A percentile compares a stretch with the other conserved stretches of the same genome.
Conservation (phyloP, 1,284 basidiomycete species). For the Lignosus rhinocerotis region DNA sequence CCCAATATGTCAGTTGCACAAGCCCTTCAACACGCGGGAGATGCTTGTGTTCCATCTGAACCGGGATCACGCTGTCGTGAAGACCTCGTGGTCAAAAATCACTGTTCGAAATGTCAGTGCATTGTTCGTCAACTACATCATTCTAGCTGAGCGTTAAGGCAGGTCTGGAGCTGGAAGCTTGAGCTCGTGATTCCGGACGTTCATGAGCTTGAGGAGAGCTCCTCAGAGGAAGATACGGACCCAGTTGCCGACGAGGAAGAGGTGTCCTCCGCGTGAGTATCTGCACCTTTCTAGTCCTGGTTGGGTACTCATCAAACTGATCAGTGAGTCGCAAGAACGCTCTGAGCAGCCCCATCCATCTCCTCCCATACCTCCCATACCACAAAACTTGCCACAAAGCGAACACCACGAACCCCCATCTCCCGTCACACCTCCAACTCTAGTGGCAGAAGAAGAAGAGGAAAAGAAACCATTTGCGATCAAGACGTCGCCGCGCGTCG, state of each 20-base stretch:
- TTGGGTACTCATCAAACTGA: background rate
- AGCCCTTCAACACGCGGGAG: conserved; percentile 45
- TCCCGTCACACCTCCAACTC: conserved; percentile 1
- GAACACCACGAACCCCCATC: conserved; percentile 1
- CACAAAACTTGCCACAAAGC: conserved; percentile 7
- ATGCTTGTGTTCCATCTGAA: conserved; percentile 56
- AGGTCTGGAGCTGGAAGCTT: conserved; percentile 18
- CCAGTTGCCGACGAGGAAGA: conserved; percentile 1
- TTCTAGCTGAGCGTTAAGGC: background rate
- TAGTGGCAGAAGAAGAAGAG: background rate
- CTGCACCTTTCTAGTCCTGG: background rate
- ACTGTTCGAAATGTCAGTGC: conserved; percentile 13
- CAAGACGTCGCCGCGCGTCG: background rate
- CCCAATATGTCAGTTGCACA: conserved; percentile 60
- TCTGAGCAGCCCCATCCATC: too few species aligned
- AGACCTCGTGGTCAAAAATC: conserved; percentile 43
- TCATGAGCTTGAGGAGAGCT: conserved; percentile 11
- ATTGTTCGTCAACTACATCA: background rate
- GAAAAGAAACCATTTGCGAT: background rate
- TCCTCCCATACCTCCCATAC: background rate
- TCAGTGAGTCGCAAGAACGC: background rate
- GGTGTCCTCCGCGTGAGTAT: background rate
- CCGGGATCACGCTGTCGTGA: conserved; percentile 53
- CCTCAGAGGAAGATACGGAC: conserved; percentile 14
- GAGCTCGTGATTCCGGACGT: conserved; percentile 20